These are phyloP conservation scores for Lodderomyces parapsilosis DNA, from an alignment of 1,139 yeast genomes.

Conservation along the genomic window DNA sequence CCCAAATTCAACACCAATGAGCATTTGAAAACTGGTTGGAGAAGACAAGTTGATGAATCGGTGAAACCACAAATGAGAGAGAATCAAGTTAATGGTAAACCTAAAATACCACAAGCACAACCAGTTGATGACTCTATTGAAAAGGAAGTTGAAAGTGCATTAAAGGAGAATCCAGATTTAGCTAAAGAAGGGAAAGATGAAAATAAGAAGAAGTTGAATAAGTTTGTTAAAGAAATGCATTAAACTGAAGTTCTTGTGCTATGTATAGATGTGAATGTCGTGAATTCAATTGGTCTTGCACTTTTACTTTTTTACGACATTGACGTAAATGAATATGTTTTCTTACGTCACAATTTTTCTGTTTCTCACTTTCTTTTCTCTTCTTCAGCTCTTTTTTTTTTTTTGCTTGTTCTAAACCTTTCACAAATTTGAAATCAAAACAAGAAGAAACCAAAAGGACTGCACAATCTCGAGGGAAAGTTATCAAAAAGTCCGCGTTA, in stretches of 20 bases:
- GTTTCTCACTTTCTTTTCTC: background rate
- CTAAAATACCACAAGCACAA: conserved; percentile 43
- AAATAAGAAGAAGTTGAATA: conserved; percentile 24
- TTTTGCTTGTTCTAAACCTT: background rate
- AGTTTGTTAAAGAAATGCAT: conserved; percentile 21
- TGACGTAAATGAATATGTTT: conserved; percentile 7
- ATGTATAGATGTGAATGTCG: no score
- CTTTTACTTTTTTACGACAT: background rate
- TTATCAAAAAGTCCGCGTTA: background rate
- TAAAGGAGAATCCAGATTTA: conserved; percentile 32
- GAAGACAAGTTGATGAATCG: conserved; percentile 26
- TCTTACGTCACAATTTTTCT: conserved; percentile 7
- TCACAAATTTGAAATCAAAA: background rate
- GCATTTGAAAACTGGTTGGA: conserved; percentile 67
- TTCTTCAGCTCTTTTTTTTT: background rate
- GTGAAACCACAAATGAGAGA: conserved; percentile 19
- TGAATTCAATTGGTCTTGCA: background rate
- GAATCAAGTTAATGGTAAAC: conserved; percentile 18
- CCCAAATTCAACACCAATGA: conserved; percentile 64
- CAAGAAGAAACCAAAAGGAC: background rate
- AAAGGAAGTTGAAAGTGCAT: conserved; percentile 39
- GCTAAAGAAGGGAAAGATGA: conserved; percentile 25
- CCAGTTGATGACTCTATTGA: conserved; percentile 28
- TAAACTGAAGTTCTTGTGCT: no score
- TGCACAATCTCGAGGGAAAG: background rate